phyloP scores from a whole-genome alignment of 2,329 filamentous ascomycete species.

The Endocalyx cinctus region DNA sequence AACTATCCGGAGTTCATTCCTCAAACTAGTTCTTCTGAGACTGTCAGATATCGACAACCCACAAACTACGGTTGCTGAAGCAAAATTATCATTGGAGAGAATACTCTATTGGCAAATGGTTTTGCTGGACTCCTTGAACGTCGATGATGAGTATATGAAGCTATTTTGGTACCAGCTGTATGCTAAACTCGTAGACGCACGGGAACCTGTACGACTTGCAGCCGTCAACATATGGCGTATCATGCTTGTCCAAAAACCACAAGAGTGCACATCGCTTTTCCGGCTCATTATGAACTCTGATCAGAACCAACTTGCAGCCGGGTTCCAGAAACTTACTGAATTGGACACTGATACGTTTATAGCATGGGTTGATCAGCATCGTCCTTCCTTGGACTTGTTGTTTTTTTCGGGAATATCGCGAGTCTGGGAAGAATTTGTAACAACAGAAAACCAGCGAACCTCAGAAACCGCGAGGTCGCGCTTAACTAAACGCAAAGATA shows the following conservation, averaged over 20 bases:
- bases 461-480: conserved; percentile 69
- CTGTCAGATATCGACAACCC: conserved; percentile 77
- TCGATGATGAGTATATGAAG: conserved; percentile 76
- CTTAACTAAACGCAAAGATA: conserved; percentile 73
- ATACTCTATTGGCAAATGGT: conserved; percentile 96
- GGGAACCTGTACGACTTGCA: conserved; percentile 63
- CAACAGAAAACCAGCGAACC: conserved; percentile 73
- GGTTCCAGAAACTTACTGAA: conserved; percentile 79
- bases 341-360: conserved; percentile 87
- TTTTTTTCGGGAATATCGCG: conserved; percentile 80
- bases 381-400: conserved; percentile 70
- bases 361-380: conserved; percentile 80
- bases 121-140: conserved; percentile 71
- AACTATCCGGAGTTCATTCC: conserved; percentile 70
- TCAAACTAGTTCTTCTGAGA: conserved; percentile 73
- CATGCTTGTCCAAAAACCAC: conserved; percentile 86
- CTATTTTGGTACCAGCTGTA: conserved; percentile 93
- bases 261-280: conserved; percentile 71
- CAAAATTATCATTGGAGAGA: conserved; percentile 71
- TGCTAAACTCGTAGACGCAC: conserved; percentile 72
- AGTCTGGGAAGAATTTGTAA: conserved; percentile 84
- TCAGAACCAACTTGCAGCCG: conserved; percentile 65
- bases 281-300: conserved; percentile 66
- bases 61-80: conserved; percentile 55
- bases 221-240: conserved; percentile 88